Conservation (phyloP, 768 basidiomycete species). For the Lactifluus pinguis region DNA sequence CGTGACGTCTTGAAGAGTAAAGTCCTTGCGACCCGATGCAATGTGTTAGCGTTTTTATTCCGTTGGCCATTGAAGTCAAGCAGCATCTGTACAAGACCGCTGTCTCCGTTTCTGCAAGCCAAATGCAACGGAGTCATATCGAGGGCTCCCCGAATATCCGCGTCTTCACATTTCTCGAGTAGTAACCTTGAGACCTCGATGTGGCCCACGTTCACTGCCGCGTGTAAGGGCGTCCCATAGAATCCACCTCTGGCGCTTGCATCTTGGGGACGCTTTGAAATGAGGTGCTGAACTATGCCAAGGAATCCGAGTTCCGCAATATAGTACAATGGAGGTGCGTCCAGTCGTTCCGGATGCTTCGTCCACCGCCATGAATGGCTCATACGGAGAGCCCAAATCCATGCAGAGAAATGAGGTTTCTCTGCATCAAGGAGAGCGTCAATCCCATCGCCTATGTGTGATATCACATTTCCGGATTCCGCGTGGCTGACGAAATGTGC, state of each 20-base stretch:
- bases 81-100: no score
- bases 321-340: background rate
- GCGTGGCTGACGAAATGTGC: background rate
- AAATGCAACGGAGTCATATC: no score
- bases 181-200: no score
- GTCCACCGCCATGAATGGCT: no score
- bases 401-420: background rate
- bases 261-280: background rate
- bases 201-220: background rate
- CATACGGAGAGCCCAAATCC: background rate
- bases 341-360: background rate
- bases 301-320: no score
- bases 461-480: background rate
- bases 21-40: background rate
- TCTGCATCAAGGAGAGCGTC: background rate
- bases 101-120: no score
- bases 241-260: no score
- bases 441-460: background rate
- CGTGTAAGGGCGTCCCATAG: background rate
- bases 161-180: no score
- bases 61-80: no score
- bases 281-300: background rate
- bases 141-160: no score
- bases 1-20: background rate
- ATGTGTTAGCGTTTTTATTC: background rate